phyloP scores from a whole-genome alignment of 768 basidiomycete genomes.

The Hericium rajendrae region DNA sequence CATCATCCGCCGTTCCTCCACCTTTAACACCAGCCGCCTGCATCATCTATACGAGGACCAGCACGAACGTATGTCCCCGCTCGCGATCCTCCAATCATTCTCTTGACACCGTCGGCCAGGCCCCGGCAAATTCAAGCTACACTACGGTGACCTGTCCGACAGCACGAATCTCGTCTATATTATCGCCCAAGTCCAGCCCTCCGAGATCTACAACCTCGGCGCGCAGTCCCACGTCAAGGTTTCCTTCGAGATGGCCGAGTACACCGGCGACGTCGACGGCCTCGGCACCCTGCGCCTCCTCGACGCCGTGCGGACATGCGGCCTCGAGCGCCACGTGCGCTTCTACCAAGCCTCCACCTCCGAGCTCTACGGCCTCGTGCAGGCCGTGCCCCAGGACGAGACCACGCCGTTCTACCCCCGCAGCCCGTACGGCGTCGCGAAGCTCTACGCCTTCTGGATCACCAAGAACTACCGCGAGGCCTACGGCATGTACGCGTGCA shows the following conservation, averaged over 20 bases:
- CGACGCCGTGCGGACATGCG: constrained; percentile 93
- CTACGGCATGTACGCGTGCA: constrained; percentile 94
- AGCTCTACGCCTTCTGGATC: constrained; percentile 89
- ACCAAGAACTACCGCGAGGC: constrained; percentile 89
- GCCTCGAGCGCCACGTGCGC: constrained; percentile 83
- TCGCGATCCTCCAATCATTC: background rate
- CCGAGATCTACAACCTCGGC: constrained; percentile 96
- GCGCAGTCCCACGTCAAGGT: constrained; percentile 99
- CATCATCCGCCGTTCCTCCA: constrained; percentile 94
- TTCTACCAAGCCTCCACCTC: constrained; percentile 99
- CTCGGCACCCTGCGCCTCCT: constrained; percentile 92
- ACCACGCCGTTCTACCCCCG: constrained; percentile 98
- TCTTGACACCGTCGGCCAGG: constrained; percentile 27
- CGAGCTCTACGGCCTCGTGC: constrained; percentile 94
- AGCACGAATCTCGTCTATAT: constrained; percentile 96
- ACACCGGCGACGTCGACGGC: constrained; percentile 95
- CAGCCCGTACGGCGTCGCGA: constrained; percentile 92
- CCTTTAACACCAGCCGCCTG: constrained; percentile 94
- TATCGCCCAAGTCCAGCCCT: constrained; percentile 88
- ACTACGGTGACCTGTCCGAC: constrained; percentile 91
- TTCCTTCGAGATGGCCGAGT: constrained; percentile 99
- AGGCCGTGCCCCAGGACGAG: constrained; percentile 91
- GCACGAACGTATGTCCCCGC: constrained; percentile 64
- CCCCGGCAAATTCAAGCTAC: constrained; percentile 70
- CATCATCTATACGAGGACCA: constrained; percentile 91